Evolutionary conservation across 1,284 basidiomycete genomes (phyloP).

Genomic region (Ganoderma sp.): DNA sequence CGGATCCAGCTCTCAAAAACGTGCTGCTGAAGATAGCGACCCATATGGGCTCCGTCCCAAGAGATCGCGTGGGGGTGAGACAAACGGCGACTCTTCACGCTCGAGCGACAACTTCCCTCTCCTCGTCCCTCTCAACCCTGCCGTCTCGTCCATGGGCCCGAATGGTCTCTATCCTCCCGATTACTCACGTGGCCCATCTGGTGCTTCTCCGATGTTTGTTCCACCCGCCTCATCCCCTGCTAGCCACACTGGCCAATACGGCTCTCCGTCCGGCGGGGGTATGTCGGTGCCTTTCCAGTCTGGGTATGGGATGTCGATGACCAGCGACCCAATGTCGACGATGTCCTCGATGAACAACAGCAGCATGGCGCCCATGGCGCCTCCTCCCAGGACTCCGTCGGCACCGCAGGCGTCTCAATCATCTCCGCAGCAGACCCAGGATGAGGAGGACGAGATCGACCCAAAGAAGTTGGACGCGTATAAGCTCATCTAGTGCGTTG

Average conservation of each 20-base stretch:
- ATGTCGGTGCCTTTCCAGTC: conserved; percentile 51
- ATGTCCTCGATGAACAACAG: conserved; percentile 49
- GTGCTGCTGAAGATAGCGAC: conserved; percentile 57
- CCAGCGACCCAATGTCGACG: conserved; percentile 57
- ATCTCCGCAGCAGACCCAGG: conserved; percentile 32
- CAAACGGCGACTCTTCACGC: conserved; percentile 47
- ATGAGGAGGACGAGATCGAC: conserved; percentile 51
- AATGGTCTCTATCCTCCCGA: conserved; percentile 51
- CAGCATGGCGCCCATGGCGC: conserved; percentile 40
- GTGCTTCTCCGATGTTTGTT: conserved; percentile 69
- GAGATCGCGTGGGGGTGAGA: conserved; percentile 52
- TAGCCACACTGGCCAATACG: conserved; percentile 47
- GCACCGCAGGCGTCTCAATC: conserved; percentile 33
- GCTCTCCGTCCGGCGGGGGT: conserved; percentile 35
- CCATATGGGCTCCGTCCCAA: conserved; percentile 49
- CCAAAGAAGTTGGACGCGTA: conserved; percentile 78
- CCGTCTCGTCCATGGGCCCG: conserved; percentile 45
- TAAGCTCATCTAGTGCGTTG: conserved; percentile 76
- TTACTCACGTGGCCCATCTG: conserved; percentile 57
- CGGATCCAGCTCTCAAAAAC: conserved; percentile 40
- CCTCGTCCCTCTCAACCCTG: conserved; percentile 57
- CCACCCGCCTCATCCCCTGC: conserved; percentile 49
- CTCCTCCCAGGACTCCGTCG: conserved; percentile 34
- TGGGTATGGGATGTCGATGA: conserved; percentile 62
- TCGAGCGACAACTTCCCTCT: conserved; percentile 57